Percentiles rank a stretch among this genome's conserved stretches.
Conservation (phyloP, 805 yeast genomes). For the Sungouiella blattae region DNA sequence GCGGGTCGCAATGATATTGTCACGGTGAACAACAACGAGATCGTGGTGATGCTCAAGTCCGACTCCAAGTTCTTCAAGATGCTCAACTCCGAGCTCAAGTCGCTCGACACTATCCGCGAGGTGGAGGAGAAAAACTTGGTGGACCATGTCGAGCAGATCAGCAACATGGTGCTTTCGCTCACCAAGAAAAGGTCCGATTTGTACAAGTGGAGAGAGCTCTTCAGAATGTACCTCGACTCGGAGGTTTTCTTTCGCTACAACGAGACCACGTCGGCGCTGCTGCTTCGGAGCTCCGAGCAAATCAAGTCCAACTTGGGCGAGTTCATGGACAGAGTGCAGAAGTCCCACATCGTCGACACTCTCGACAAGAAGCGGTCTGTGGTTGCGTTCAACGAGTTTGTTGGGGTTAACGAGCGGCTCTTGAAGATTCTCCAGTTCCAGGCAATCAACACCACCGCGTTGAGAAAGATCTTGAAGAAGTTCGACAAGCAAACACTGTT, state of each 20-base stretch:
- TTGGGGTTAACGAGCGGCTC: slow-evolving; percentile 50
- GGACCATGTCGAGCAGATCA: slow-evolving; percentile 40
- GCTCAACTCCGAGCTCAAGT: slow-evolving; percentile 51
- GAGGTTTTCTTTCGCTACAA: slow-evolving; percentile 59
- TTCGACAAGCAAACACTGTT: slow-evolving; percentile 70
- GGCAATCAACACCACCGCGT: slow-evolving; percentile 59
- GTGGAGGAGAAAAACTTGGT: slow-evolving; percentile 43
- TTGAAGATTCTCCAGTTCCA: slow-evolving; percentile 59
- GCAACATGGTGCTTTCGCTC: slow-evolving; percentile 21
- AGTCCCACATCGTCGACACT: slow-evolving; percentile 30
- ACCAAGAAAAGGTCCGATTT: slow-evolving; percentile 48
- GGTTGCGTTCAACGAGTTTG: slow-evolving; percentile 47
- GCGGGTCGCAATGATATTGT: slow-evolving; percentile 7
- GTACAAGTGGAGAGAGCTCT: slow-evolving; percentile 68
- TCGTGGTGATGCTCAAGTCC: slow-evolving; percentile 45
- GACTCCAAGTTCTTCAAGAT: slow-evolving; percentile 60
- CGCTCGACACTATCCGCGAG: slow-evolving; percentile 41
- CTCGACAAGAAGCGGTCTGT: slow-evolving; percentile 48
- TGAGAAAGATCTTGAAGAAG: slow-evolving; percentile 66
- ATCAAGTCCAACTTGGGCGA: slow-evolving; percentile 41
- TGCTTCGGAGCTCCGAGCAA: slow-evolving; percentile 44
- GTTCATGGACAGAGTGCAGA: slow-evolving; percentile 39
- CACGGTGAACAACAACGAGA: slow-evolving; percentile 24
- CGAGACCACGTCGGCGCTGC: slow-evolving; percentile 38
- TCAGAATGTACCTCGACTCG: slow-evolving; percentile 60